These are phyloP conservation scores for Trichosanthes cucumerina DNA, from an alignment of 306 rosid species.

Conservation along the genomic window DNA sequence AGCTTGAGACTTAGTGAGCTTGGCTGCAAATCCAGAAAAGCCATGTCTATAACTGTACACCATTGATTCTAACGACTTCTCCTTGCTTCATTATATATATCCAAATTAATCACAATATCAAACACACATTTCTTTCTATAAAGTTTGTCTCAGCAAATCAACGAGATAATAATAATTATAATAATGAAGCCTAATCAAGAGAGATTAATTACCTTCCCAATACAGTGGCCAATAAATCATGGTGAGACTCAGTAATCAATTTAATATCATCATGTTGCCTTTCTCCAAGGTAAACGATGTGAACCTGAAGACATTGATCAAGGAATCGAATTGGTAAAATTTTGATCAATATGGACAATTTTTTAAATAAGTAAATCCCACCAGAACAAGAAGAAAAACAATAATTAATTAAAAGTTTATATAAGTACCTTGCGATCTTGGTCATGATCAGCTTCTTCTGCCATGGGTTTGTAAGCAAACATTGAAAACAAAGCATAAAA, in stretches of 20 bases:
- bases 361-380: background rate
- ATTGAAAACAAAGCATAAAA: background rate
- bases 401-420: too few relatives aligned
- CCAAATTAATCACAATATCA: conserved; percentile 6
- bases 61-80: conserved; percentile 49
- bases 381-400: too few relatives aligned
- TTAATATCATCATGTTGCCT: conserved; percentile 32
- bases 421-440: background rate
- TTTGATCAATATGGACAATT: background rate
- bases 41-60: conserved; percentile 78
- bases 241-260: conserved; percentile 38
- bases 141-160: background rate
- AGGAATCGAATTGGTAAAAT: background rate
- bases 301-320: conserved; percentile 27
- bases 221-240: conserved; percentile 38
- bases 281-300: conserved; percentile 67
- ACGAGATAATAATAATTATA: too few relatives aligned
- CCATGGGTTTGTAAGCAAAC: background rate
- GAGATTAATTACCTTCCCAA: conserved; percentile 66
- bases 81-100: conserved; percentile 62
- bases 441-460: background rate
- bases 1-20: conserved; percentile 48
- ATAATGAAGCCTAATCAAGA: too few relatives aligned
- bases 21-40: conserved; percentile 83
- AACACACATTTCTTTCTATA: background rate